Conservation (phyloP, 1,284 basidiomycete genomes). For the Papiliotrema fonsecae region DNA sequence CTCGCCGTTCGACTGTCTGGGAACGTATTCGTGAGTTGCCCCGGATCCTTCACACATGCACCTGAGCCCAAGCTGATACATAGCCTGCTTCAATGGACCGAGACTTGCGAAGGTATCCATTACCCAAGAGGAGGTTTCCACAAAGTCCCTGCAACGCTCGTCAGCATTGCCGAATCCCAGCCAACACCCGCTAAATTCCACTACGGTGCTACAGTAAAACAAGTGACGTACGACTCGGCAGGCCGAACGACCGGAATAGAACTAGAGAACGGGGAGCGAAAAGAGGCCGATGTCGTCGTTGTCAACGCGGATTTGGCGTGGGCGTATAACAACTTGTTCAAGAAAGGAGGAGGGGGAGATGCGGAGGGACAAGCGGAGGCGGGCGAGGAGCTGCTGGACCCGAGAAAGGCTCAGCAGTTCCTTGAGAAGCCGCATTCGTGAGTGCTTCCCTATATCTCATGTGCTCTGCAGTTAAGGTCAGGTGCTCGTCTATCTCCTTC, state of each 20-base stretch:
- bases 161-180: conserved; percentile 49
- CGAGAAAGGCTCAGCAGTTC: conserved; percentile 26
- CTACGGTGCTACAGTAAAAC: conserved; percentile 47
- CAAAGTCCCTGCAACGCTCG: conserved; percentile 48
- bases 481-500: conserved; percentile 54
- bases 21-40: conserved; percentile 48
- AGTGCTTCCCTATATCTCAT: conserved; percentile 4
- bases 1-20: conserved; percentile 54
- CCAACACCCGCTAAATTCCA: conserved; percentile 45
- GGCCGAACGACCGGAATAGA: conserved; percentile 47
- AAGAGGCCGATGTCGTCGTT: conserved; percentile 52
- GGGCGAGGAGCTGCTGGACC: conserved; percentile 17
- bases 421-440: conserved; percentile 38
- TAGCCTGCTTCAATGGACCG: conserved; percentile 53
- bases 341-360: conserved; percentile 12
- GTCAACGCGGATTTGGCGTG: conserved; percentile 55
- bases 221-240: conserved; percentile 41
- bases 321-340: conserved; percentile 53
- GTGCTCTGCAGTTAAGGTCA: conserved; percentile 15
- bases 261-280: conserved; percentile 47
- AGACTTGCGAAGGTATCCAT: conserved; percentile 53
- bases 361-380: conserved; percentile 3
- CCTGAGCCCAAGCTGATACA: neutral
- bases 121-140: conserved; percentile 55
- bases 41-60: neutral